phyloP scores from a whole-genome alignment of 2,329 filamentous ascomycete genomes.

The Calonectria henricotiae region DNA sequence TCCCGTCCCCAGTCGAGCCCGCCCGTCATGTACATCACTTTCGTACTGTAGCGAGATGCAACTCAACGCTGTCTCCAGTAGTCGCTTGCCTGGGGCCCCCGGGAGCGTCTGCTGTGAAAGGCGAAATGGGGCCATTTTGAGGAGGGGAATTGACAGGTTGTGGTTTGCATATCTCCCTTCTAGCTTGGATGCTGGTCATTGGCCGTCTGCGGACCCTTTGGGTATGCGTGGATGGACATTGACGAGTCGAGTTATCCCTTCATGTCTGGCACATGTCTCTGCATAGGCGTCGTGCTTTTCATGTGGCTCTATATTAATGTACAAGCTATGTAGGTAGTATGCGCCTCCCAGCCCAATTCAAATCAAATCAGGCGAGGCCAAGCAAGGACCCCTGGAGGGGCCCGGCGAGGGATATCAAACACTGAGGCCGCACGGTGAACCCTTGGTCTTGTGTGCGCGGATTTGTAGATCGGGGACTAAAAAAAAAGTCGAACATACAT shows the following conservation, averaged over 20 bases:
- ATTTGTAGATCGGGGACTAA: conserved; percentile 25
- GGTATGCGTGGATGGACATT: background rate
- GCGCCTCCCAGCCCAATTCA: conserved; percentile 21
- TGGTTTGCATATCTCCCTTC: conserved; percentile 1
- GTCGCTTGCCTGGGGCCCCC: background rate
- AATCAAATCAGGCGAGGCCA: conserved; percentile 17
- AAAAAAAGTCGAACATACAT: background rate
- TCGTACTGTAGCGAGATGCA: conserved; percentile 20
- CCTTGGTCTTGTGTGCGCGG: conserved; percentile 7
- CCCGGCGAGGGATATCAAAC: conserved; percentile 26
- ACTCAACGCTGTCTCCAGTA: conserved; percentile 1
- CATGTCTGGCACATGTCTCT: conserved; percentile 20
- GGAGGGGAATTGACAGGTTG: background rate
- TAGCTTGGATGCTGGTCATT: background rate
- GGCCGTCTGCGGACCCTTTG: background rate
- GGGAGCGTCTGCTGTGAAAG: conserved; percentile 7
- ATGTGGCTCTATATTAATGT: background rate
- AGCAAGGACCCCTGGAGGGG: conserved; percentile 15
- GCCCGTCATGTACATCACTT: conserved; percentile 30
- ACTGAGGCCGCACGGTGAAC: conserved; percentile 31
- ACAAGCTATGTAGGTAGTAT: conserved; percentile 1
- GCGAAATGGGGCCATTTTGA: conserved; percentile 10
- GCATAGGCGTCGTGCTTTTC: background rate
- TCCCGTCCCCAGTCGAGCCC: conserved; percentile 19
- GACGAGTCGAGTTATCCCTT: conserved; percentile 11